Evolutionary conservation across 805 yeast genomes (phyloP).

Genomic region (Ogataea corticis): DNA sequence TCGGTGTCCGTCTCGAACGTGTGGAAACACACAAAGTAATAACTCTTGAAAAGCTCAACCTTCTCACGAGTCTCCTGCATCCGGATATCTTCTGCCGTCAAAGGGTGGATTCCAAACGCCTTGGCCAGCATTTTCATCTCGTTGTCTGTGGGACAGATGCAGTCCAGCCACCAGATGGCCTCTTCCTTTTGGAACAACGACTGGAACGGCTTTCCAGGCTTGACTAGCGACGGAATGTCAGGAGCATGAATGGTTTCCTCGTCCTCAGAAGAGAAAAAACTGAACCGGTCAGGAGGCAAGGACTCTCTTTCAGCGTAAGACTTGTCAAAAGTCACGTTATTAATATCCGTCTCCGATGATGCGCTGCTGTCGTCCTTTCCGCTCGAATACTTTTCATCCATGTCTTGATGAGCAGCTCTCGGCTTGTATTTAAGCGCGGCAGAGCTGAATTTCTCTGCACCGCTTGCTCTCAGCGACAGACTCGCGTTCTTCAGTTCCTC

Average conservation of each 20-base stretch:
- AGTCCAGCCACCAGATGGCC: slow-evolving; percentile 95
- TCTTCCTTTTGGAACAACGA: slow-evolving; percentile 70
- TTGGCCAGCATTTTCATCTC: slow-evolving; percentile 92
- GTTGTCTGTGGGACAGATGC: slow-evolving; percentile 88
- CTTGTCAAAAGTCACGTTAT: slow-evolving; percentile 25
- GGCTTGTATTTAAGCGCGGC: slow-evolving; percentile 71
- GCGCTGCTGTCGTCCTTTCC: slow-evolving; percentile 14
- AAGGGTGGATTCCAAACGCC: slow-evolving; percentile 96
- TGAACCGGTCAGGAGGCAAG: slow-evolving; percentile 70
- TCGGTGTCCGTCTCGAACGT: slow-evolving; percentile 87
- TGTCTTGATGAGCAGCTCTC: slow-evolving; percentile 15
- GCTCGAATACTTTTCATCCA: slow-evolving; percentile 13
- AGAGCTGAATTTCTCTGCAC: slow-evolving; percentile 39
- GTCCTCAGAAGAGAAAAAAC: slow-evolving; percentile 76
- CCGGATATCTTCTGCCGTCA: slow-evolving; percentile 95
- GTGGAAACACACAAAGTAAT: slow-evolving; percentile 95
- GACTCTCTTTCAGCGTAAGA: slow-evolving; percentile 17
- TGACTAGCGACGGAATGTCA: slow-evolving; percentile 74
- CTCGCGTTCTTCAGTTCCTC: slow-evolving; percentile 28
- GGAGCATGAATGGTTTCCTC: slow-evolving; percentile 91
- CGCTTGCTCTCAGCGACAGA: slow-evolving; percentile 30
- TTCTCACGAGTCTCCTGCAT: slow-evolving; percentile 97
- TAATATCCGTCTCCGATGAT: slow-evolving; percentile 15
- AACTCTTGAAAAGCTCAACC: slow-evolving; percentile 85
- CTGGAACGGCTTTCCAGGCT: slow-evolving; percentile 62